Evolutionary conservation across 2,329 filamentous ascomycete species (phyloP).

Genomic region (Sclerotinia glacialis): DNA sequence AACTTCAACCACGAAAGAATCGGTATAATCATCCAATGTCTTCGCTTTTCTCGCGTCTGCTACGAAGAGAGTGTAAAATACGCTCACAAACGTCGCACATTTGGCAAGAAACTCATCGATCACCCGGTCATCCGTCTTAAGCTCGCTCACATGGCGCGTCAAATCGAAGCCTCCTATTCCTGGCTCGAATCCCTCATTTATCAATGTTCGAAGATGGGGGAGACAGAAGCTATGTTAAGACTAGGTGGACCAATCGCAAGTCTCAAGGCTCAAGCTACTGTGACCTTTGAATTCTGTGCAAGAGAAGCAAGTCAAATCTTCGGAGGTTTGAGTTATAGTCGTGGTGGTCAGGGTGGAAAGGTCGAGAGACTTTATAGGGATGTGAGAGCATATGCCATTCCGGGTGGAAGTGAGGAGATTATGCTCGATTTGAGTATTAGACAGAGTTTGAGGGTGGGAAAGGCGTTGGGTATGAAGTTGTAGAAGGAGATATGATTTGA

Average conservation of each 20-base stretch:
- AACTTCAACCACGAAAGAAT: slow-evolving; percentile 99
- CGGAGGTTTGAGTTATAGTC: slow-evolving; percentile 85
- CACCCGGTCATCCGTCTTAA: slow-evolving; percentile 97
- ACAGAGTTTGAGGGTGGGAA: slow-evolving; percentile 82
- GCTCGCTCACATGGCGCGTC: slow-evolving; percentile 95
- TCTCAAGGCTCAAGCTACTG: slow-evolving; percentile 89
- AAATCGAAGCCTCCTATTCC: slow-evolving; percentile 94
- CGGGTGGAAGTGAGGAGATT: slow-evolving; percentile 94
- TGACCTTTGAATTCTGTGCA: slow-evolving; percentile 97
- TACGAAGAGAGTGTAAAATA: slow-evolving; percentile 97
- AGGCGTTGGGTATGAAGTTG: slow-evolving; percentile 94
- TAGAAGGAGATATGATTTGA: slow-evolving; percentile 41
- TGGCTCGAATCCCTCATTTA: slow-evolving; percentile 96
- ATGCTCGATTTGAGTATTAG: slow-evolving; percentile 97
- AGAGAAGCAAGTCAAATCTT: slow-evolving; percentile 97
- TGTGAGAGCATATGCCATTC: slow-evolving; percentile 93
- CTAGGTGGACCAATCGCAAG: slow-evolving; percentile 91
- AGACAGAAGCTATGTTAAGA: slow-evolving; percentile 93
- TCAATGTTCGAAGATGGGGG: slow-evolving; percentile 89
- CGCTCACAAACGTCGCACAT: slow-evolving; percentile 93
- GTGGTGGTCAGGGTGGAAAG: slow-evolving; percentile 93
- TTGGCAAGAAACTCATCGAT: slow-evolving; percentile 93
- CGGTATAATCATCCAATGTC: slow-evolving; percentile 95
- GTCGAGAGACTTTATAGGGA: slow-evolving; percentile 93
- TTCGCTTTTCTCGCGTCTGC: slow-evolving; percentile 94